Percentiles rank a stretch among this genome's conserved stretches.
These are phyloP conservation scores for Scortechinia acanthostroma DNA, from an alignment of 2,329 filamentous ascomycete genomes.

Conservation along the genomic window DNA sequence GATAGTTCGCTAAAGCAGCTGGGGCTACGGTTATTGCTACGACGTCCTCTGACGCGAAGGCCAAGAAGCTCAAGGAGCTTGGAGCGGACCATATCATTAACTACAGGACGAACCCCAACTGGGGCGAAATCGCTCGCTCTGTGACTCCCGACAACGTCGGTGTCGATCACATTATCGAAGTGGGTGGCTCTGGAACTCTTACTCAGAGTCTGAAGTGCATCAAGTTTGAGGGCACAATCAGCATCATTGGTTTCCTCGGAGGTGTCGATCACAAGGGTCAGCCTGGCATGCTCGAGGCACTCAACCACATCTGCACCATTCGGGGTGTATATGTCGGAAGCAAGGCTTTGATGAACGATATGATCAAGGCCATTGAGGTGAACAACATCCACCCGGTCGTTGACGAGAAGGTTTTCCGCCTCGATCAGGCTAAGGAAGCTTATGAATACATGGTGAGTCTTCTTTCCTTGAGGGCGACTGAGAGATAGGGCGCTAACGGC, in stretches of 20 bases:
- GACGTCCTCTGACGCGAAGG: conserved; percentile 35
- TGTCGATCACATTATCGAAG: conserved; percentile 38
- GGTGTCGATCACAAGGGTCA: conserved; percentile 35
- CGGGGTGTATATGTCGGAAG: conserved; percentile 32
- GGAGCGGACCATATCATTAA: conserved; percentile 41
- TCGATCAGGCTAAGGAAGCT: conserved; percentile 30
- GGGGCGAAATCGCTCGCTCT: conserved; percentile 33
- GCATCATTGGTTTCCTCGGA: conserved; percentile 30
- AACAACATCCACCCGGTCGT: conserved; percentile 32
- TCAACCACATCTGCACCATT: conserved; percentile 24
- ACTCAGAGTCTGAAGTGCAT: conserved; percentile 33
- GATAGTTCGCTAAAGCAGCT: conserved; percentile 37
- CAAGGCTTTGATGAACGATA: conserved; percentile 28
- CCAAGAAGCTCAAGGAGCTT: conserved; percentile 29
- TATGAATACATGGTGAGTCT: conserved; percentile 42
- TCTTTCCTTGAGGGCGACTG: background rate
- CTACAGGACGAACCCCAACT: conserved; percentile 34
- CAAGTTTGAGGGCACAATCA: conserved; percentile 35
- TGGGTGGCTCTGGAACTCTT: conserved; percentile 33
- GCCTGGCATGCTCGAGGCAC: conserved; percentile 41
- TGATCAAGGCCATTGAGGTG: conserved; percentile 30
- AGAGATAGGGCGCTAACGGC: conserved; percentile 5
- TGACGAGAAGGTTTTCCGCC: conserved; percentile 22
- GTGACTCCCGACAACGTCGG: conserved; percentile 31
- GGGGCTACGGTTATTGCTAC: conserved; percentile 39